A percentile compares a stretch with the other conserved stretches of the same genome.
phyloP scores from a whole-genome alignment of 2,329 filamentous ascomycete species.

The Pyrenophora seminiperda region DNA sequence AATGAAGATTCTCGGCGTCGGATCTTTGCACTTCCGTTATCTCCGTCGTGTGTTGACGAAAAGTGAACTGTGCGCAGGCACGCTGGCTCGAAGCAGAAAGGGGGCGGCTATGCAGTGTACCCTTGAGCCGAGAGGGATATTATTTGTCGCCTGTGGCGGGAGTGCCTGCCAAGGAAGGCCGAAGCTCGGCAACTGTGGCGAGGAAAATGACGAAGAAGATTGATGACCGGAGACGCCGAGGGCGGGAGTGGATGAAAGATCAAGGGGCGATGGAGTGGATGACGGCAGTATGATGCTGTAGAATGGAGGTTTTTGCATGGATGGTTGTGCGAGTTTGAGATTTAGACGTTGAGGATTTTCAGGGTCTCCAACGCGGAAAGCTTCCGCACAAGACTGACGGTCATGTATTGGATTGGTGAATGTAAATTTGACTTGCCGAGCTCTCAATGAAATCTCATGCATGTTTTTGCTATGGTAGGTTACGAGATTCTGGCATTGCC shows the following conservation, averaged over 20 bases:
- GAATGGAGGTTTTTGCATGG: too few relatives aligned
- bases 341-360: neutral
- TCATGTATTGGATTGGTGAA: neutral
- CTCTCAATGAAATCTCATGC: neutral
- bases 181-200: neutral
- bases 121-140: conserved; percentile 6
- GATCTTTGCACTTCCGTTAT: neutral
- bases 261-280: neutral
- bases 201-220: neutral
- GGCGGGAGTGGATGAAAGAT: neutral
- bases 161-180: conserved; percentile 21
- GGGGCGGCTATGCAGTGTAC: conserved; percentile 8
- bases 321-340: neutral
- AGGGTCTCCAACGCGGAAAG: neutral
- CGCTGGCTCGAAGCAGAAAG: neutral
- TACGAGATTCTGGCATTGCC: neutral
- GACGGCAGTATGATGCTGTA: too few relatives aligned
- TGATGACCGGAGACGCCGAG: neutral
- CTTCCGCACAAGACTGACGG: neutral
- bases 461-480: neutral
- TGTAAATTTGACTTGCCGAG: neutral
- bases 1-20: conserved; percentile 1
- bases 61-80: neutral
- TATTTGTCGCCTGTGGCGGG: conserved; percentile 7
- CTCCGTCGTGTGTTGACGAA: neutral